These are phyloP conservation scores for Dipodascus albidus DNA, from an alignment of 805 yeast species.

Conservation along the genomic window DNA sequence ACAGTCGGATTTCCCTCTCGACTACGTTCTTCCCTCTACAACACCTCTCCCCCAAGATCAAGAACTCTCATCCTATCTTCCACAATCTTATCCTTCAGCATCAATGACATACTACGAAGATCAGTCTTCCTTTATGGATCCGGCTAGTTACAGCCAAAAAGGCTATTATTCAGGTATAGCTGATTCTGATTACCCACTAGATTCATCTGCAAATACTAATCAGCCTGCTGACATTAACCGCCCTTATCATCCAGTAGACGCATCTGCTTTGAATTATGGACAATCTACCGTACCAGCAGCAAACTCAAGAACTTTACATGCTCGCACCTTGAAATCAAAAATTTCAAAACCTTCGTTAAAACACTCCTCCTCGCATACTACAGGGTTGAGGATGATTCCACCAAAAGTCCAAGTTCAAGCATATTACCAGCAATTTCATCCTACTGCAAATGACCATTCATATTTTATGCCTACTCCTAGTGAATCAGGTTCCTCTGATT, in stretches of 20 bases:
- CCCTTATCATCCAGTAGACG: too few species aligned
- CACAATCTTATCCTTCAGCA: background rate
- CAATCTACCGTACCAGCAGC: background rate
- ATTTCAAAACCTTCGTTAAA: background rate
- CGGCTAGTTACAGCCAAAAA: background rate
- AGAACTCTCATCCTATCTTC: background rate
- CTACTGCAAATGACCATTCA: conserved; percentile 2
- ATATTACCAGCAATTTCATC: background rate
- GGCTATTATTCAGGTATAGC: background rate
- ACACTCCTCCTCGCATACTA: conserved; percentile 2
- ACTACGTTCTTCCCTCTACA: background rate
- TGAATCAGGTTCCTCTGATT: conserved; percentile 13
- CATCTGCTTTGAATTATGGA: too few species aligned
- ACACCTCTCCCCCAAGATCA: background rate
- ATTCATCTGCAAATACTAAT: background rate
- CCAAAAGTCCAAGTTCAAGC: background rate
- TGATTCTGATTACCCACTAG: background rate
- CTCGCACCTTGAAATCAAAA: background rate
- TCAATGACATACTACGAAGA: background rate
- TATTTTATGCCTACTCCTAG: conserved; percentile 11
- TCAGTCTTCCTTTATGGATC: background rate
- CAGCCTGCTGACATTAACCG: too few species aligned
- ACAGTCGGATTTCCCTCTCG: background rate
- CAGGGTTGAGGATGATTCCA: background rate
- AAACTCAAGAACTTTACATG: background rate